phyloP scores from a whole-genome alignment of 1,284 basidiomycete genomes.

The Crepidotus sp. region DNA sequence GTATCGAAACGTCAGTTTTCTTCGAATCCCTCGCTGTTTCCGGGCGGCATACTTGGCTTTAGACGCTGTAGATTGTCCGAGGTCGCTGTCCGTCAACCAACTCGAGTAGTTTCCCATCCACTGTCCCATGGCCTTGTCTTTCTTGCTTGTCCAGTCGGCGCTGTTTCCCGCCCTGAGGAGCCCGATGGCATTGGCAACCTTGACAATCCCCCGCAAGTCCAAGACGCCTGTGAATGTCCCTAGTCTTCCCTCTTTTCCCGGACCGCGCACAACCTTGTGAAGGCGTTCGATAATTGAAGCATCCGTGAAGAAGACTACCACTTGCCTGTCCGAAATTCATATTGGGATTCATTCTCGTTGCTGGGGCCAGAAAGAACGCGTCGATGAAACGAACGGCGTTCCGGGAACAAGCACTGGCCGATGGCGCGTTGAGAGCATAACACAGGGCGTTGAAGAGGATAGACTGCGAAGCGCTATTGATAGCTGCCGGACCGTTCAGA shows the following conservation, averaged over 20 bases:
- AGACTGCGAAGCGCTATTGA: constrained; percentile 39
- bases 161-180: constrained; percentile 34
- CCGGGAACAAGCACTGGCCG: constrained; percentile 33
- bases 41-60: constrained; percentile 27
- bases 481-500: constrained; percentile 37
- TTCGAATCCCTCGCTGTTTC: background rate
- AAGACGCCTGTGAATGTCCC: constrained; percentile 52
- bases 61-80: constrained; percentile 35
- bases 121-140: constrained; percentile 32
- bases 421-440: constrained; percentile 24
- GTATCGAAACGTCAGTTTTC: constrained; percentile 1
- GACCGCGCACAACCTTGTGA: constrained; percentile 40
- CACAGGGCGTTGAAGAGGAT: constrained; percentile 35
- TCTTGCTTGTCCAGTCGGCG: constrained; percentile 36
- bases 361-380: constrained; percentile 41
- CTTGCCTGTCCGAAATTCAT: constrained; percentile 46
- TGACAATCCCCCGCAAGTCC: constrained; percentile 47
- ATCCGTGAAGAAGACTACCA: no score
- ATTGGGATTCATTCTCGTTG: constrained; percentile 53
- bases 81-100: constrained; percentile 40
- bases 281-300: no score
- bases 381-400: constrained; percentile 36
- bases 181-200: constrained; percentile 41
- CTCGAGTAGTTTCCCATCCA: constrained; percentile 41
- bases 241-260: constrained; percentile 31